Base-by-base conservation (phyloP, 306 rosid species). In the Lagenaria siceraria region DNA sequence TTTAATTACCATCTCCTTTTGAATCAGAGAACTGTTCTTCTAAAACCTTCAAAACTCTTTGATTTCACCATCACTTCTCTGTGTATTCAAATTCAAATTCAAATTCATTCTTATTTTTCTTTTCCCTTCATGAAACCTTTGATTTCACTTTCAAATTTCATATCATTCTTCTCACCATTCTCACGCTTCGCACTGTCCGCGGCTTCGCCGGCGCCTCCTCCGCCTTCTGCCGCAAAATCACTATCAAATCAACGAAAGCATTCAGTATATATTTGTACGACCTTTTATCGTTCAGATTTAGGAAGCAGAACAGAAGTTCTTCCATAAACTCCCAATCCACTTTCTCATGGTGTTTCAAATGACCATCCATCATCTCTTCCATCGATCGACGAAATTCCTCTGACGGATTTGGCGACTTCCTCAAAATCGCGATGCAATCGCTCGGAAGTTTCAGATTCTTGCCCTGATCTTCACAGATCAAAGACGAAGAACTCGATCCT, bases 281-380 rank as follows among this genome's bases (percentile, higher is more conserved):
- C 35, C 84, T 89, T 70, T 91, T 91, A 22, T 94, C 88, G 62
- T 94, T 94, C 7, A 90, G 36, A 52, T 85, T 91, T 0, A 94
- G 77, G 62, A 87, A 85, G 62, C 82, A 80, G 63, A 89, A 86
- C 79, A 94, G 76, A 73, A 94, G 87, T 80, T 94, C 95, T 38
- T 87, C 89, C 97, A 91, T 83, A 86, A 91, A 94, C 49, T 85
- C 87, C 97, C 98, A 94, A 65, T 94, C 96, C 6, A 94, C 88
- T 15, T 19, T 74, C 63, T 82, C 87, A 4, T 82, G 33, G 9
- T 83, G 80, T 18, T 70, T 83, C 55, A 77, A 3, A 8, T 88
- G 86, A 1, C 78, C 82, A 42, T 91, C 90, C n/a, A 91, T 84
- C 82, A 90, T 66, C 19, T 85, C 86, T 8, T 78, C 75, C 96